A percentile compares a stretch with the other conserved stretches of the same genome.
Evolutionary conservation across 2,329 filamentous ascomycete genomes (phyloP).

Genomic region (Elsinoe arachidis): DNA sequence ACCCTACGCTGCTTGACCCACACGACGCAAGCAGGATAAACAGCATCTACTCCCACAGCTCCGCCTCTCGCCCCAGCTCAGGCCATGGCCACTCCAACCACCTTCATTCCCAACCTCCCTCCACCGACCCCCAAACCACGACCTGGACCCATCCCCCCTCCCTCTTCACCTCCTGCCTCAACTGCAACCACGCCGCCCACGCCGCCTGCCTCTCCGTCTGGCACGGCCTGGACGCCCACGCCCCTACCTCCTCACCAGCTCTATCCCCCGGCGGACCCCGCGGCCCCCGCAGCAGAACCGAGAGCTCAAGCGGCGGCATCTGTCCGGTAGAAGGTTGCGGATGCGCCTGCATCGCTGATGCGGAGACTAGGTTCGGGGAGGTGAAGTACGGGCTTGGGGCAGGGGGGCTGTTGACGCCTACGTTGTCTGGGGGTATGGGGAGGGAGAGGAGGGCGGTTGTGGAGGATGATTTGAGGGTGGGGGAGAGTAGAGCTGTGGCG

Average conservation of each 20-base stretch:
- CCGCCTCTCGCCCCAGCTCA: background rate
- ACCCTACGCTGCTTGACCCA: background rate
- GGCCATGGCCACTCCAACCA: background rate
- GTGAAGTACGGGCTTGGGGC: constrained; percentile 30
- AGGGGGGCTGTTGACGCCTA: constrained; percentile 18
- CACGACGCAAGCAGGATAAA: constrained; percentile 1
- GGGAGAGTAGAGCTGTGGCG: constrained; percentile 36
- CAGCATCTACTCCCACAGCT: background rate
- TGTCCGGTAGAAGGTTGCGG: constrained; percentile 9
- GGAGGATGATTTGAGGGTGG: constrained; percentile 35
- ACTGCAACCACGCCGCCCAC: constrained; percentile 54
- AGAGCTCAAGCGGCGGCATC: constrained; percentile 14
- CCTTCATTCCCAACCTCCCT: background rate
- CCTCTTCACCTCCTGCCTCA: constrained; percentile 50
- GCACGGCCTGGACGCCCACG: constrained; percentile 37
- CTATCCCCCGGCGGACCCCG: background rate
- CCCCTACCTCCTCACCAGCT: constrained; percentile 9
- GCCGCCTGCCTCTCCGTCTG: constrained; percentile 48
- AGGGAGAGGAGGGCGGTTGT: constrained; percentile 28
- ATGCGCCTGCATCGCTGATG: constrained; percentile 14
- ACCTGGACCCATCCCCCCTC: constrained; percentile 21
- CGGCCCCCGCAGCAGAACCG: constrained; percentile 20
- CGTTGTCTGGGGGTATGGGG: constrained; percentile 26
- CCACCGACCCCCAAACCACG: background rate
- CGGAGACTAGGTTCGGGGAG: constrained; percentile 31